These are phyloP conservation scores for Magnaporthiopsis rhizophila DNA, from an alignment of 2,329 filamentous ascomycete species.

Conservation along the genomic window DNA sequence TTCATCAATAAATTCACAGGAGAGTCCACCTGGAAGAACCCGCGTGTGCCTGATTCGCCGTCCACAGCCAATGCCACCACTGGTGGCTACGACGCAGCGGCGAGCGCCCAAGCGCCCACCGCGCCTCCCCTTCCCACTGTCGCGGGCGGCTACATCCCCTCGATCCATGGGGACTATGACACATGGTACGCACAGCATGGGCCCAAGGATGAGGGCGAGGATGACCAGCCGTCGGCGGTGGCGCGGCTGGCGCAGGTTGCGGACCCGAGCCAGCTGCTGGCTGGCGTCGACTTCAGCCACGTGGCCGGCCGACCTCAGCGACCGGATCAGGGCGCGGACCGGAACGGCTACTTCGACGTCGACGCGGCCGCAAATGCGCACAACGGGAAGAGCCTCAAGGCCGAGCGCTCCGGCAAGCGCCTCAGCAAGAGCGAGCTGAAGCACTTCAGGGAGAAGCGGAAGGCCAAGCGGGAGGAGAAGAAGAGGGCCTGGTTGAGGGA, in stretches of 20 bases:
- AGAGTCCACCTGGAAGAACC: conserved; percentile 76
- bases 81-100: not conserved
- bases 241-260: conserved; percentile 31
- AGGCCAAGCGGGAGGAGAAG: conserved; percentile 90
- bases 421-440: conserved; percentile 80
- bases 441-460: conserved; percentile 82
- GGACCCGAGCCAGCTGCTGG: conserved; percentile 17
- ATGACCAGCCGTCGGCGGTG: conserved; percentile 20
- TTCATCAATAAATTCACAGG: conserved; percentile 76
- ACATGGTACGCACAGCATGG: conserved; percentile 77
- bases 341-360: conserved; percentile 91
- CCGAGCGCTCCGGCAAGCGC: conserved; percentile 80
- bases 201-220: conserved; percentile 23
- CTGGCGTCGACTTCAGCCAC: conserved; percentile 63
- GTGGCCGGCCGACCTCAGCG: conserved; percentile 81
- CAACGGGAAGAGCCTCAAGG: conserved; percentile 83
- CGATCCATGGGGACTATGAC: conserved; percentile 94
- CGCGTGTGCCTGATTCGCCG: conserved; percentile 51
- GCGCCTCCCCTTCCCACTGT: conserved; percentile 24
- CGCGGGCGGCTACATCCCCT: conserved; percentile 82
- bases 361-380: conserved; percentile 88
- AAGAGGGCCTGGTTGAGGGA: conserved; percentile 83
- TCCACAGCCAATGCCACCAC: conserved; percentile 21
- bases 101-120: conserved; percentile 9
- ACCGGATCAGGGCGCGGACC: conserved; percentile 58